A percentile compares a stretch with the other conserved stretches of the same genome.
phyloP scores from a whole-genome alignment of 1,284 basidiomycete species.

The Sanguinoderma infundibulare region DNA sequence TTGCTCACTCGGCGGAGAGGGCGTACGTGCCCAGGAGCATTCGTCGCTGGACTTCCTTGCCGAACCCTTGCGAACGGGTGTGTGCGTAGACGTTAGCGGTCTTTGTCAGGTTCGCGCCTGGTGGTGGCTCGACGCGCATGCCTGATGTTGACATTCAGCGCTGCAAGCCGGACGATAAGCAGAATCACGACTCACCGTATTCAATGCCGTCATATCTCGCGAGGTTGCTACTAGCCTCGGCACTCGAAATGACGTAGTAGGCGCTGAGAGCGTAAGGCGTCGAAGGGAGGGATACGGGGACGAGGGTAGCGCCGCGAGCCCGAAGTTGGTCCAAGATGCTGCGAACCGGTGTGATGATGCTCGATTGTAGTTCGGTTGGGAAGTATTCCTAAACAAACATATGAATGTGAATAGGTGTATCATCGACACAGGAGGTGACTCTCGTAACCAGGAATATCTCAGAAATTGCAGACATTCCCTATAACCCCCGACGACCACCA shows the following conservation, averaged over 20 bases:
- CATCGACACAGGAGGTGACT: too few species aligned
- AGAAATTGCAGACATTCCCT: too few species aligned
- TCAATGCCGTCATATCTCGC: conserved; percentile 89
- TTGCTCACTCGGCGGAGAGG: conserved; percentile 83
- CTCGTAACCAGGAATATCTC: too few species aligned
- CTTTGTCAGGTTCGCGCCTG: conserved; percentile 47
- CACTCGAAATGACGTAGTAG: conserved; percentile 94
- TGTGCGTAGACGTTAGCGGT: conserved; percentile 58
- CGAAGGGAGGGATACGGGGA: conserved; percentile 80
- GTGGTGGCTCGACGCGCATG: conserved; percentile 47
- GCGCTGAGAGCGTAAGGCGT: conserved; percentile 85
- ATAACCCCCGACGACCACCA: too few species aligned
- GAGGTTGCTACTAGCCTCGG: conserved; percentile 94
- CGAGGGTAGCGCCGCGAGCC: conserved; percentile 67
- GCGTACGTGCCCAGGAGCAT: conserved; percentile 94
- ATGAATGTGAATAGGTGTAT: background rate
- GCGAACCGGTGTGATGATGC: conserved; percentile 54
- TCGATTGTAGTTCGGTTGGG: conserved; percentile 66
- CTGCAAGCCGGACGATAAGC: background rate
- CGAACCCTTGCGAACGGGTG: conserved; percentile 75
- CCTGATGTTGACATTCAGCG: conserved; percentile 41
- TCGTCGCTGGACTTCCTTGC: conserved; percentile 85
- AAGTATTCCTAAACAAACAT: conserved; percentile 72
- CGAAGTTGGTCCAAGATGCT: conserved; percentile 54
- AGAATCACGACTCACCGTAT: conserved; percentile 51